Evolutionary conservation across 441 rosid species (phyloP).

Genomic region (Euphorbia neoarborescens): DNA sequence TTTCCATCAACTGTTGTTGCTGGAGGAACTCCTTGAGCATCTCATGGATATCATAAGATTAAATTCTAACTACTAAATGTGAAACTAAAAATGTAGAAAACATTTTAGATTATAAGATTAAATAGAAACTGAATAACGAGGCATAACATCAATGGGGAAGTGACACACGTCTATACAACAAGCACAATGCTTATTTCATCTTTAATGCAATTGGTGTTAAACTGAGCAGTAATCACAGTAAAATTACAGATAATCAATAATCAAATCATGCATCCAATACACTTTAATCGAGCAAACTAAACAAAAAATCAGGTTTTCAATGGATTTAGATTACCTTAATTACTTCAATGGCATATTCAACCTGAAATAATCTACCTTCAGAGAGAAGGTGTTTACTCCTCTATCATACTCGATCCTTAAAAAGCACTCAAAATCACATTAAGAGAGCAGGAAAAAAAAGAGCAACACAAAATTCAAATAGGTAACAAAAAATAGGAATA

Average conservation of each 20-base stretch:
- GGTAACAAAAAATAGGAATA: no score
- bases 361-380: conserved; percentile 96
- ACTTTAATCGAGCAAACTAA: neutral
- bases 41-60: conserved; percentile 28
- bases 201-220: conserved; percentile 91
- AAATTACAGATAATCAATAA: neutral
- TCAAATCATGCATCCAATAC: conserved; percentile 3
- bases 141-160: conserved; percentile 76
- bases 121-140: conserved; percentile 13
- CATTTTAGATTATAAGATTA: neutral
- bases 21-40: conserved; percentile 41
- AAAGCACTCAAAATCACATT: no score
- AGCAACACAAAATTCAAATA: no score
- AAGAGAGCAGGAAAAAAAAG: no score
- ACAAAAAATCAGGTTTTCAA: no score
- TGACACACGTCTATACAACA: conserved; percentile 93
- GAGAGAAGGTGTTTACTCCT: conserved; percentile 98
- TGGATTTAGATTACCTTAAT: conserved; percentile 54
- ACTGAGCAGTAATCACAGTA: conserved; percentile 51
- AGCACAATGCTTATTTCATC: conserved; percentile 91
- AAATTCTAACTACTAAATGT: neutral
- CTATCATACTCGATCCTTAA: conserved; percentile 95
- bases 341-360: conserved; percentile 96
- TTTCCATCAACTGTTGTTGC: conserved; percentile 44
- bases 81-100: neutral